Base-by-base conservation (phyloP, 257 asterid genomes). In the Nicotiana tabacum region DNA sequence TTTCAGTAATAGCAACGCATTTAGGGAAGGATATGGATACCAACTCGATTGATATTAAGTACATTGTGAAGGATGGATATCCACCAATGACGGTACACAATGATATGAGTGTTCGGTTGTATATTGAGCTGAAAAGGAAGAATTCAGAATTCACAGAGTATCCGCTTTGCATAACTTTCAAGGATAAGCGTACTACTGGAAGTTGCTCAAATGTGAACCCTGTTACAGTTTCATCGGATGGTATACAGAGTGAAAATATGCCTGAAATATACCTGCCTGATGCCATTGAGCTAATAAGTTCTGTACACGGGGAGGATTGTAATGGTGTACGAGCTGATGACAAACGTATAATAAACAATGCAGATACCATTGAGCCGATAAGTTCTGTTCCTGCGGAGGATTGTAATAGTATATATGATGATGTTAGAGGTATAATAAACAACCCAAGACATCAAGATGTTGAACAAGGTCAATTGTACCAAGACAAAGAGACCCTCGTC, bases 11-110 rank as follows among this genome's bases (percentile, higher is more conserved):
- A 69, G 56, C 32, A 27, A 69, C 39, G 8, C 77, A 69, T 8
- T 55, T 39, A 6, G 77, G 4, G 33, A 69, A 69, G 57, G 77
- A 69, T 69, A 37, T 39, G 77, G 77, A 69, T 37, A 39, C 77
- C 17, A 39, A 69, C 53, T 69, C 24, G 18, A 39, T 37, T 4
- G 77, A 37, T 39, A 37, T 69, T 39, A 69, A 69, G 77, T 69
- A 69, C 32, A 37, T 69, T 1, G 77, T 69, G 33, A 39, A 39
- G 56, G 77, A 69, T 39, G 77, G 56, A 0, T 69, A 69, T 69
- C 77, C 77, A n/a, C 77, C 77, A 3, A 69, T 69, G 77, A 69
- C 77, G 10, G 9, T 69, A n/a, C 57, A 69, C 56, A 69, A 16
- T 69, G 77, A 69, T 39, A 69, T 69, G 56, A 69, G 77, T 37